These are phyloP conservation scores for Tolypocladium sp. DNA, from an alignment of 2,329 filamentous ascomycete genomes.

Conservation along the genomic window DNA sequence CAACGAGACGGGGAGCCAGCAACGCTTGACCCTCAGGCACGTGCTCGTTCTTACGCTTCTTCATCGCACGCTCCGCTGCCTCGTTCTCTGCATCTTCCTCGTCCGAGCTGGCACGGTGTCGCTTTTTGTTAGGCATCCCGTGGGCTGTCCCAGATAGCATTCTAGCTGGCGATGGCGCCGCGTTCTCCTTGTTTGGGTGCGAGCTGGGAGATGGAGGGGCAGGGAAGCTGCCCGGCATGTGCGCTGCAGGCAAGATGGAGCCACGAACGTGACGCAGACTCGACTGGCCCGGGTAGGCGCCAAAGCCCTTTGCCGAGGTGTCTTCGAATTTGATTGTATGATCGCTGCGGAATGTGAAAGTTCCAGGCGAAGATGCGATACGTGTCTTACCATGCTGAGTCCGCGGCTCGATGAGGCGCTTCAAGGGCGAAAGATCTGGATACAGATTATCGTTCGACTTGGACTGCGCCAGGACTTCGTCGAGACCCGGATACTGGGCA, in stretches of 20 bases:
- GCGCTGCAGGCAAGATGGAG: constrained; percentile 32
- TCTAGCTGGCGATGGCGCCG: constrained; percentile 25
- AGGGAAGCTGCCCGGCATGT: constrained; percentile 51
- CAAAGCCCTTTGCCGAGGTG: constrained; percentile 42
- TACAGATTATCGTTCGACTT: constrained; percentile 33
- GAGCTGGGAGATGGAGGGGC: constrained; percentile 16
- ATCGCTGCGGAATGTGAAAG: constrained; percentile 58
- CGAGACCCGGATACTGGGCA: constrained; percentile 19
- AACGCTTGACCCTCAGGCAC: constrained; percentile 43
- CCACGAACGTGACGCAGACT: constrained; percentile 51
- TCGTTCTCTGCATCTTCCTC: constrained; percentile 45
- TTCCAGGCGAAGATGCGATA: constrained; percentile 39
- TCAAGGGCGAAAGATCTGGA: constrained; percentile 40
- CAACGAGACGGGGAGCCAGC: constrained; percentile 37
- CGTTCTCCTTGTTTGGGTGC: constrained; percentile 47
- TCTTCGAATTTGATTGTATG: constrained; percentile 52
- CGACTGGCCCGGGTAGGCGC: constrained; percentile 47
- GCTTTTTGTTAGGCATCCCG: constrained; percentile 58
- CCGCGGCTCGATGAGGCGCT: constrained; percentile 18
- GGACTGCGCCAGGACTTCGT: constrained; percentile 15
- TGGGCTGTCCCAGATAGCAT: constrained; percentile 43
- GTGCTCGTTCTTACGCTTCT: constrained; percentile 47
- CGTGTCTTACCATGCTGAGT: constrained; percentile 13
- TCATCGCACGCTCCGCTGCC: constrained; percentile 39
- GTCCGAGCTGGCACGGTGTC: constrained; percentile 47